Conservation (phyloP, 371 early-diverging fungal species). For the Mucor circinelloides region DNA sequence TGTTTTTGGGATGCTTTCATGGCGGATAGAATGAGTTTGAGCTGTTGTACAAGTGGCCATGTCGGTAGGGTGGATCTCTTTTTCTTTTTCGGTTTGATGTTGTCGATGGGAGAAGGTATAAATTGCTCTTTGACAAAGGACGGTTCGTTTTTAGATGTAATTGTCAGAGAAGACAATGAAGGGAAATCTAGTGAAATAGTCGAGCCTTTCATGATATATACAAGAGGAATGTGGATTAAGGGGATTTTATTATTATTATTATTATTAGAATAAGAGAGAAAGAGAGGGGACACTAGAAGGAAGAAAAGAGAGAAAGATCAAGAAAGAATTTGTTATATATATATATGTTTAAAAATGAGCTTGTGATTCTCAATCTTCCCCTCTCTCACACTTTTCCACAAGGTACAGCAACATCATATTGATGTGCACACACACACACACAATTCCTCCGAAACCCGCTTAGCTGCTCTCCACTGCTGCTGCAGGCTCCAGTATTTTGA, state of each 20-base stretch:
- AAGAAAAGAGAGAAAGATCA: conserved; percentile 15
- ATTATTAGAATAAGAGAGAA: not conserved
- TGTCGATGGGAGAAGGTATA: not conserved
- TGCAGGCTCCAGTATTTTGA: conserved; percentile 27
- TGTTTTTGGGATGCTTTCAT: not conserved
- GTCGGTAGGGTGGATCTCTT: not conserved
- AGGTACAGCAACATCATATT: not conserved
- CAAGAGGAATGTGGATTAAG: not conserved
- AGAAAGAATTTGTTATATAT: not conserved
- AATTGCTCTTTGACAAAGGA: not conserved
- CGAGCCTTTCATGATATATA: conserved; percentile 13
- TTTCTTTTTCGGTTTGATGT: not conserved
- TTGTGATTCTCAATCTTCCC: conserved; percentile 2
- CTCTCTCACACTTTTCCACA: not conserved
- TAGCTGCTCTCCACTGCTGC: conserved; percentile 48
- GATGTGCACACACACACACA: not conserved
- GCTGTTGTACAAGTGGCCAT: conserved; percentile 1
- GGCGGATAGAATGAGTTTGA: not conserved
- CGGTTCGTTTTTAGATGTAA: conserved; percentile 20
- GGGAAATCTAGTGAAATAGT: conserved; percentile 9
- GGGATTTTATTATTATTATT: not conserved
- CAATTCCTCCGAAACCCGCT: conserved; percentile 8
- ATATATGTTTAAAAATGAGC: conserved; percentile 18
- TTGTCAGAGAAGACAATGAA: conserved; percentile 20
- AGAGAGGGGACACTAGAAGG: conserved; percentile 2